Evolutionary conservation across 164 flowering plant genomes (phyloP).

Genomic region (Vitis rupestris): DNA sequence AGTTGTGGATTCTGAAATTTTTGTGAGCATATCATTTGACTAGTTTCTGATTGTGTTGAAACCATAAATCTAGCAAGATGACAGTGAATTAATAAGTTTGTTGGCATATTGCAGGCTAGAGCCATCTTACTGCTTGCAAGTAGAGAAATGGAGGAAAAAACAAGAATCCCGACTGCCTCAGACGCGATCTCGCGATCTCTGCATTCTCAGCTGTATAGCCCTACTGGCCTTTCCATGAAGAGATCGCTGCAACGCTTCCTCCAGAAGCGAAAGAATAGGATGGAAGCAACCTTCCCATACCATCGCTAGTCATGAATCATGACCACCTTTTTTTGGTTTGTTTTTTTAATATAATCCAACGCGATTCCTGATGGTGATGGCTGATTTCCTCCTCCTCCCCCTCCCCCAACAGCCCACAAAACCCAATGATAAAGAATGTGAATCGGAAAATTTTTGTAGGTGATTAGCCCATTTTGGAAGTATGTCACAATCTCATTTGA

Average conservation of each 20-base stretch:
- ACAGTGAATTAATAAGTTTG: background rate
- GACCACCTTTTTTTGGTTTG: too few relatives aligned
- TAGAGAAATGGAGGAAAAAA: slow-evolving; percentile 32
- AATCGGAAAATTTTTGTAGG: too few relatives aligned
- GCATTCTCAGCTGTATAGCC: slow-evolving; percentile 11
- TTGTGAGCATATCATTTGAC: too few relatives aligned
- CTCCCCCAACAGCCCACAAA: too few relatives aligned
- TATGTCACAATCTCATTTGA: too few relatives aligned
- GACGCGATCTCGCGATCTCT: slow-evolving; percentile 10
- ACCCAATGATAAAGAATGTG: too few relatives aligned
- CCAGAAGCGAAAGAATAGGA: slow-evolving; percentile 47
- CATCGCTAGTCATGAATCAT: slow-evolving; percentile 5
- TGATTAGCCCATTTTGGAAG: too few relatives aligned
- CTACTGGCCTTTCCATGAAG: slow-evolving; percentile 45
- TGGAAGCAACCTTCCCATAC: slow-evolving; percentile 39
- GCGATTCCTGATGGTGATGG: too few relatives aligned
- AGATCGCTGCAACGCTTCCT: slow-evolving; percentile 57
- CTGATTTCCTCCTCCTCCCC: too few relatives aligned
- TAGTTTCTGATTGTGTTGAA: too few relatives aligned
- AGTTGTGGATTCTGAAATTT: background rate
- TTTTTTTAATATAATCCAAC: too few relatives aligned
- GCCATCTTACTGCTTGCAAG: slow-evolving; percentile 41
- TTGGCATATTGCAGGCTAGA: slow-evolving; percentile 40
- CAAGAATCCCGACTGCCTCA: slow-evolving; percentile 4
- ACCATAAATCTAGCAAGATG: too few relatives aligned